phyloP scores from a whole-genome alignment of 139 green algal species.

The Desmodesmus armatus region DNA sequence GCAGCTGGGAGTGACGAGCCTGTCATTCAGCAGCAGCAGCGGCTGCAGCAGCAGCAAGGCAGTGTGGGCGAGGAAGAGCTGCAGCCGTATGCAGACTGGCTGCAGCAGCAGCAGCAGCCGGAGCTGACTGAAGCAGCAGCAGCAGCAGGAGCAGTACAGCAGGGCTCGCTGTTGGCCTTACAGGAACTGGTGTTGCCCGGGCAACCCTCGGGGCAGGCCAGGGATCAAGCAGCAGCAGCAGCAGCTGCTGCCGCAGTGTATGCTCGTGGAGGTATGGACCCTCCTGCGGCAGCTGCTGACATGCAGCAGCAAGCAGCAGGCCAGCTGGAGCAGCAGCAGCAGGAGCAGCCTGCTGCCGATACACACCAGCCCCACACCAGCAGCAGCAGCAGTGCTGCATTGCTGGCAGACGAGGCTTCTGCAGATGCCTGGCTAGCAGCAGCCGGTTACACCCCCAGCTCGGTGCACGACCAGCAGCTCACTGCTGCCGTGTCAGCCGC shows the following conservation, averaged over 20 bases:
- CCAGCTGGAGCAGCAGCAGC: slow-evolving; percentile 1
- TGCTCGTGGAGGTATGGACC: not conserved
- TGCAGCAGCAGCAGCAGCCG: slow-evolving; percentile 29
- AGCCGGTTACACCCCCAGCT: not conserved
- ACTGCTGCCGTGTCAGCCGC: slow-evolving; percentile 12
- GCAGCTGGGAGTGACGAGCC: not conserved
- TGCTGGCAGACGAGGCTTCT: too few species aligned
- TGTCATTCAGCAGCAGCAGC: slow-evolving; percentile 6
- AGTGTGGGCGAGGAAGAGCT: not conserved
- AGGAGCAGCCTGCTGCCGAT: not conserved
- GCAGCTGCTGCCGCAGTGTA: not conserved
- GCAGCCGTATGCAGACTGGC: not conserved
- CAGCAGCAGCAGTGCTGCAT: slow-evolving; percentile 42
- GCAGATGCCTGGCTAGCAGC: slow-evolving; percentile 24
- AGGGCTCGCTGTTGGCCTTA: too few species aligned
- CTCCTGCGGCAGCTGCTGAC: slow-evolving; percentile 28
- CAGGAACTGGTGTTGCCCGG: not conserved
- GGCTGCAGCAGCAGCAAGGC: slow-evolving; percentile 9
- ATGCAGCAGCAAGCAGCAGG: not conserved
- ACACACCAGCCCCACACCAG: not conserved
- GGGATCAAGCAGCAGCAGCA: slow-evolving; percentile 21
- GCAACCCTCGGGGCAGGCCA: not conserved
- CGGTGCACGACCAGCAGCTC: slow-evolving; percentile 21
- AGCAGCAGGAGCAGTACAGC: slow-evolving; percentile 5
- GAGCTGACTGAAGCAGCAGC: too few species aligned